phyloP scores from a whole-genome alignment of 495 filamentous ascomycete genomes.

The Halenospora varia region DNA sequence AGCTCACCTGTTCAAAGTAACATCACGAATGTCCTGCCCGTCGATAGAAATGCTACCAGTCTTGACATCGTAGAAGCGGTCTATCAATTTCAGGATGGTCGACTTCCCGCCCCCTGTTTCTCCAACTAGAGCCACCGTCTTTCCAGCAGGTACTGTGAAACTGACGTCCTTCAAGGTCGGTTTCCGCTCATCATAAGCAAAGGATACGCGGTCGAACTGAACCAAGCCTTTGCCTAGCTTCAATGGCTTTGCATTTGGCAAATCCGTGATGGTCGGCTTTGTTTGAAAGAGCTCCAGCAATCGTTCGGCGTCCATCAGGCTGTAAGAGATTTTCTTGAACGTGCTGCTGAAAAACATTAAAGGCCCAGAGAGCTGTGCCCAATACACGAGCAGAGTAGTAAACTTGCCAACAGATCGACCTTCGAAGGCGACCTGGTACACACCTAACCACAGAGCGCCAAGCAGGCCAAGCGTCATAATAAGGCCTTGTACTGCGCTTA shows the following conservation, averaged over 20 bases:
- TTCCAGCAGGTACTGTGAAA: slow-evolving; percentile 55
- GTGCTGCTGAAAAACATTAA: slow-evolving; percentile 60
- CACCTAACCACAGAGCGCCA: slow-evolving; percentile 60
- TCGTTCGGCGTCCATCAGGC: slow-evolving; percentile 67
- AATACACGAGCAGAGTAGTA: slow-evolving; percentile 68
- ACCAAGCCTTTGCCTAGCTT: slow-evolving; percentile 56
- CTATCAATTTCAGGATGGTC: slow-evolving; percentile 67
- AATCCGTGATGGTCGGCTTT: slow-evolving; percentile 57
- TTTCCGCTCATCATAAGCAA: slow-evolving; percentile 68
- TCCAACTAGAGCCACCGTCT: slow-evolving; percentile 73
- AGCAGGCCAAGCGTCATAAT: slow-evolving; percentile 61
- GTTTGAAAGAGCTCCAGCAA: slow-evolving; percentile 68
- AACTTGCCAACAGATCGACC: slow-evolving; percentile 62
- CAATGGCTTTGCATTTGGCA: slow-evolving; percentile 49
- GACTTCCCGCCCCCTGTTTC: slow-evolving; percentile 74
- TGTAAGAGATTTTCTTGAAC: slow-evolving; percentile 52
- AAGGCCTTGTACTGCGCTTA: slow-evolving; percentile 40
- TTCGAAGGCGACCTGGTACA: slow-evolving; percentile 57
- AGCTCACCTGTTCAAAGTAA: slow-evolving; percentile 57
- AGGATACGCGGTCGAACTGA: slow-evolving; percentile 60
- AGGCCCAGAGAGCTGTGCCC: slow-evolving; percentile 57
- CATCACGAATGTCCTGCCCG: slow-evolving; percentile 65
- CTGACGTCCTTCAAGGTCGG: slow-evolving; percentile 60
- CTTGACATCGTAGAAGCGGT: slow-evolving; percentile 66
- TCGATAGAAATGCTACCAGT: slow-evolving; percentile 66